Percentiles rank a stretch among this genome's conserved stretches.
These are phyloP conservation scores for Coemansia umbellata DNA, from an alignment of 192 early-diverging fungal species.

Conservation along the genomic window DNA sequence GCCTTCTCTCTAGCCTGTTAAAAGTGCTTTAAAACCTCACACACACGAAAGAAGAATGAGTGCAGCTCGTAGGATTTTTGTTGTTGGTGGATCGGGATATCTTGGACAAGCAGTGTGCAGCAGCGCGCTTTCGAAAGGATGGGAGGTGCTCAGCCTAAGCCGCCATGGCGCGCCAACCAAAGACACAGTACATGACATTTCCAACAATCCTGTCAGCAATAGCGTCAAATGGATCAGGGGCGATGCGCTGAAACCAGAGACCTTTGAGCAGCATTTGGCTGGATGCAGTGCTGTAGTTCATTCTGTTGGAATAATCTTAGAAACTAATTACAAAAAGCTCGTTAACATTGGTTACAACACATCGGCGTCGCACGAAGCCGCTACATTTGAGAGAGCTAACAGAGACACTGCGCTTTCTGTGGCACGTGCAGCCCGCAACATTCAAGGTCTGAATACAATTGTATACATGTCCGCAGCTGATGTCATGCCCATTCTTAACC, in stretches of 20 bases:
- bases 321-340: conserved; percentile 62
- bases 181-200: not conserved
- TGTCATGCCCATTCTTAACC: conserved; percentile 58
- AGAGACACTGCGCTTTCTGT: conserved; percentile 65
- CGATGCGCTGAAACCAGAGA: conserved; percentile 59
- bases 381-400: conserved; percentile 63
- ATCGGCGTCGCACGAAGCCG: conserved; percentile 11
- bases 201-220: not conserved
- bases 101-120: conserved; percentile 55
- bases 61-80: conserved; percentile 47
- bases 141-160: conserved; percentile 52
- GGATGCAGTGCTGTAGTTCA: conserved; percentile 67
- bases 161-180: conserved; percentile 47
- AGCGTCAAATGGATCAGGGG: conserved; percentile 59
- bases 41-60: conserved; percentile 5
- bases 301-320: conserved; percentile 67
- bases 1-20: no score
- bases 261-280: conserved; percentile 51
- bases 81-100: conserved; percentile 62
- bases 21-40: no score
- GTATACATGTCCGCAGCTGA: conserved; percentile 69
- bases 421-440: conserved; percentile 51
- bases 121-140: conserved; percentile 39
- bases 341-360: conserved; percentile 33
- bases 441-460: conserved; percentile 53